Conservation (phyloP, 805 yeast genomes). For the Zygosaccharomyces rouxii region DNA sequence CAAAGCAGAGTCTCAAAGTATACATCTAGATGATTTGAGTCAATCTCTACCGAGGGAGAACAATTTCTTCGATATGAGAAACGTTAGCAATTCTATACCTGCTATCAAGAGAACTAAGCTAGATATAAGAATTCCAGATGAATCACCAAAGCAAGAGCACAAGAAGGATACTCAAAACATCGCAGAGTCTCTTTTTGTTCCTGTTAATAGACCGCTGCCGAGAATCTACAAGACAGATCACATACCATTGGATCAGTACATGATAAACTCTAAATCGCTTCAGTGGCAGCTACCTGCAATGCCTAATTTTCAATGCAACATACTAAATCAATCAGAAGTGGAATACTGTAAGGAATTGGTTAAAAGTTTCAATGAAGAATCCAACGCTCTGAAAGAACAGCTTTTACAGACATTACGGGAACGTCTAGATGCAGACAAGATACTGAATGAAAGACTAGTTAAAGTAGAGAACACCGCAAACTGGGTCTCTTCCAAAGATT, state of each 20-base stretch:
- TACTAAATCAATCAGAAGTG: constrained; percentile 18
- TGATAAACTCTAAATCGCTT: constrained; percentile 12
- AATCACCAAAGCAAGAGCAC: background rate
- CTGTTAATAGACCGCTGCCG: constrained; percentile 29
- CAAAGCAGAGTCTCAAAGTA: constrained; percentile 10
- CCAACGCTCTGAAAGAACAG: constrained; percentile 19
- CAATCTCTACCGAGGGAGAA: constrained; percentile 18
- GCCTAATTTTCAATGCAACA: constrained; percentile 21
- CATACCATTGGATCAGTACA: constrained; percentile 15
- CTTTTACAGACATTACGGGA: constrained; percentile 15
- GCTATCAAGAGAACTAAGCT: constrained; percentile 17
- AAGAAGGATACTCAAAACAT: constrained; percentile 4
- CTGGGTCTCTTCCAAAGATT: constrained; percentile 17
- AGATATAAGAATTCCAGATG: constrained; percentile 9
- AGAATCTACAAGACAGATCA: constrained; percentile 23
- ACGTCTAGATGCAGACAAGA: constrained; percentile 22
- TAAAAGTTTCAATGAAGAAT: constrained; percentile 16
- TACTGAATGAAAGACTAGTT: constrained; percentile 16
- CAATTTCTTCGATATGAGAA: constrained; percentile 24
- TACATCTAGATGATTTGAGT: constrained; percentile 17
- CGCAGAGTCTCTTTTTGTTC: constrained; percentile 24
- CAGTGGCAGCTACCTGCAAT: constrained; percentile 16
- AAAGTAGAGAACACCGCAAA: constrained; percentile 23
- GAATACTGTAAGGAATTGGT: constrained; percentile 20
- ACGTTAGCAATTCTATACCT: constrained; percentile 26